Evolutionary conservation across 257 asterid genomes (phyloP), one percentile per base, ranked within the genome.

Genomic region (Solanum rostratum): DNA sequence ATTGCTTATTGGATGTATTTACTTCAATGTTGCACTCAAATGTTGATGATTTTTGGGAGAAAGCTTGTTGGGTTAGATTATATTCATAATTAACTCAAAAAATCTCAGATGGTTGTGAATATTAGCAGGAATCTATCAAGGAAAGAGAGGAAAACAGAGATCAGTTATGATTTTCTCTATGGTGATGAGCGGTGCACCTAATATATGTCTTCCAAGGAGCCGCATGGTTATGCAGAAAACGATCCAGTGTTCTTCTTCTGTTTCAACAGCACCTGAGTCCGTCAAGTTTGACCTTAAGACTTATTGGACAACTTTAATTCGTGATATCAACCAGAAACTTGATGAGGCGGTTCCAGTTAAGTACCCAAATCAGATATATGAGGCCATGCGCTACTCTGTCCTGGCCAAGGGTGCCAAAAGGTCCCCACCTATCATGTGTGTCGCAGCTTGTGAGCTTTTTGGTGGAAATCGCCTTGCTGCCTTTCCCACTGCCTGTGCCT

Each of bases 401-500:
- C 80, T 96, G 41, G 97, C 98, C 3, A 88, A 92, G 78, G 98
- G 98, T 70, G 97, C 99, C 53, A 96, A 96, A 91, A 90, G 99
- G 90, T 90, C 99, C 59, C 98, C 99, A 19, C 97, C 98, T 13
- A 94, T 65, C 71, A 94, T 96, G 99, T 96, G 99, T 86, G 93
- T 96, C 63, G 95, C 99, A 39, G 92, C 98, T 78, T 96, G 98
- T 88, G 98, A 96, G 90, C 93, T 96, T 84, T 91, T 96, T 22
- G 99, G 99, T 33, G 97, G 95, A 27, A 81, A 87, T 83, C 97
- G 98, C 52, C 88, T 89, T 49, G 96, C 97, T 79, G 99, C 99
- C 83, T 97, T 91, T 90, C 99, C 99, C 84, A 97, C 98, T 57
- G 99, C 98, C 87, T 97, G 99, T 86, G 99, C 98, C 59, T 97